phyloP scores from a whole-genome alignment of 2,329 filamentous ascomycete genomes.

The Diplodia corticola region DNA sequence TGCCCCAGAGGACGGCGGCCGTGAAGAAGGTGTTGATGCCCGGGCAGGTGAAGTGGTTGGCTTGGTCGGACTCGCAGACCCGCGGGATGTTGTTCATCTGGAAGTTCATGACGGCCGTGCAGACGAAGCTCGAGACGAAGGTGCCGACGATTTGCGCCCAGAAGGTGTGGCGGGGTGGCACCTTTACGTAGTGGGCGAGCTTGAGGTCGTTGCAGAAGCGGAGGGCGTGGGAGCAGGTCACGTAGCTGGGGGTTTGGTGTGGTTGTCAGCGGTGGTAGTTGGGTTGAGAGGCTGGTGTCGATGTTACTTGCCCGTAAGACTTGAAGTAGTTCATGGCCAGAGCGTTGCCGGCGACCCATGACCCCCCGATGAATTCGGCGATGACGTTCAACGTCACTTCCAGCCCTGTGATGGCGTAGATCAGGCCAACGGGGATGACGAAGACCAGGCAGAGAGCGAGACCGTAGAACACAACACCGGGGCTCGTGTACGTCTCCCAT shows the following conservation, averaged over 20 bases:
- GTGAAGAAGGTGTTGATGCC: conserved; percentile 64
- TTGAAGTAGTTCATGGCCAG: conserved; percentile 25
- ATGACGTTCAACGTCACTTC: conserved; percentile 56
- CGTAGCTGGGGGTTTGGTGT: conserved; percentile 14
- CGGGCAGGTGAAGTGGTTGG: conserved; percentile 56
- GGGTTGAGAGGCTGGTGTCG: accelerated
- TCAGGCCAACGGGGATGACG: conserved; percentile 55
- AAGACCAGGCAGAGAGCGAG: conserved; percentile 53
- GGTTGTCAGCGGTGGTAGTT: not conserved
- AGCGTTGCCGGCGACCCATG: conserved; percentile 23
- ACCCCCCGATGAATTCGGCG: conserved; percentile 43
- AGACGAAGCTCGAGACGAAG: conserved; percentile 65
- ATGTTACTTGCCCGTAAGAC: conserved; percentile 26
- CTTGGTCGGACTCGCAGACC: conserved; percentile 54
- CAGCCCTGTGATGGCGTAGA: conserved; percentile 56
- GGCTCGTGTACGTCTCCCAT: conserved; percentile 54
- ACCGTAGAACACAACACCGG: conserved; percentile 55
- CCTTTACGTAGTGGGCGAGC: conserved; percentile 55
- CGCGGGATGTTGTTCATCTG: conserved; percentile 57
- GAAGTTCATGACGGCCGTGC: conserved; percentile 65
- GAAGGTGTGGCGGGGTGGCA: conserved; percentile 67
- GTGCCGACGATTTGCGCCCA: conserved; percentile 66
- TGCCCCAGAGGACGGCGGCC: conserved; percentile 62
- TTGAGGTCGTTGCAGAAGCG: conserved; percentile 29
- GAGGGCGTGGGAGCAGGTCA: conserved; percentile 25